Percentiles rank a stretch among this genome's conserved stretches.
Evolutionary conservation across 208 protist species (phyloP).

Genomic region (Trypanosoma avium): DNA sequence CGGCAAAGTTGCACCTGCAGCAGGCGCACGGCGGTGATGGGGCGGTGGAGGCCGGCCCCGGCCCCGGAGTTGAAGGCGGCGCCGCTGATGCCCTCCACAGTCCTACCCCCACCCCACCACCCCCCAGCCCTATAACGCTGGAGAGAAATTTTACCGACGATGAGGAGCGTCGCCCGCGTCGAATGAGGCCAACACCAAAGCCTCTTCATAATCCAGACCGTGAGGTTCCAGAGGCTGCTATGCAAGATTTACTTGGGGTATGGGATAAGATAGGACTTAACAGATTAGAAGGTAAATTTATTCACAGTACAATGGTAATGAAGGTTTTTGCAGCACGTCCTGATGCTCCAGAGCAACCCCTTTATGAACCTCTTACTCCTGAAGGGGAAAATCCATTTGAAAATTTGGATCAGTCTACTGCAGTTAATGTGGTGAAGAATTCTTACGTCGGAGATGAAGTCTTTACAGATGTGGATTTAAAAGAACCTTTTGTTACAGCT

Average conservation of each 20-base stretch:
- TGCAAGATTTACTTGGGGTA: conserved; percentile 71
- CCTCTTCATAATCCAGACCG: conserved; percentile 78
- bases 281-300: conserved; percentile 66
- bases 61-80: conserved; percentile 34
- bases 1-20: conserved; percentile 82
- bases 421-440: conserved; percentile 1
- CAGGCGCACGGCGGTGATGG: conserved; percentile 82
- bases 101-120: not conserved
- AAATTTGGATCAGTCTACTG: conserved; percentile 1
- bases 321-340: conserved; percentile 77
- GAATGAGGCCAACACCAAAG: conserved; percentile 68
- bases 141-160: conserved; percentile 28
- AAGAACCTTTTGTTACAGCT: conserved; percentile 55
- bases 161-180: conserved; percentile 39
- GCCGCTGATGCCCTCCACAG: conserved; percentile 2
- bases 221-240: conserved; percentile 51
- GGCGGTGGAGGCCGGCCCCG: conserved; percentile 54
- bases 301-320: conserved; percentile 90
- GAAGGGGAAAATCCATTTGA: conserved; percentile 64
- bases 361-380: conserved; percentile 46
- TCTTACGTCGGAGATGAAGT: conserved; percentile 9
- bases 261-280: conserved; percentile 81
- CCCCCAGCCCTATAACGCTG: conserved; percentile 12
- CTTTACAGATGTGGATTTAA: conserved; percentile 25
- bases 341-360: conserved; percentile 35